These are phyloP conservation scores for Lanmaoa pseudosensibilis DNA, from an alignment of 768 basidiomycete species.

Conservation along the genomic window DNA sequence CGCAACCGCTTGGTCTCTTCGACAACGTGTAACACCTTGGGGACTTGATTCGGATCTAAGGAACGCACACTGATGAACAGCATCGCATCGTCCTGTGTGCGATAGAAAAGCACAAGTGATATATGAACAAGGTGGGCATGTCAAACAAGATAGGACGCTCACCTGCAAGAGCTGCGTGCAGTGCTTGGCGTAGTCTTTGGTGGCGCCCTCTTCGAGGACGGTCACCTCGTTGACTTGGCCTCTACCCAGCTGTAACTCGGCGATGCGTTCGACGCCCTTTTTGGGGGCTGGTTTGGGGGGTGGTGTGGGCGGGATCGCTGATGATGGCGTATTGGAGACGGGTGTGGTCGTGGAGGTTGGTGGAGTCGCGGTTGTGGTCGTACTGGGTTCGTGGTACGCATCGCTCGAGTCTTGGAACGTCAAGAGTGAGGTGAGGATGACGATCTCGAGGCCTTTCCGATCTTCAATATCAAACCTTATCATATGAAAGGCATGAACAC, in stretches of 20 bases:
- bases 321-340: background rate
- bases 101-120: background rate
- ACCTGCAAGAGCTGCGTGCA: constrained; percentile 62
- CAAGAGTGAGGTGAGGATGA: constrained; percentile 71
- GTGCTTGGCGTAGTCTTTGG: constrained; percentile 69
- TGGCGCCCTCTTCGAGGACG: constrained; percentile 61
- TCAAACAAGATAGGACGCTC: constrained; percentile 26
- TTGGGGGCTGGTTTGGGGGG: constrained; percentile 66
- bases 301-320: constrained; percentile 36
- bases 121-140: background rate
- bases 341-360: background rate
- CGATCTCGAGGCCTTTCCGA: constrained; percentile 82
- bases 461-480: constrained; percentile 80
- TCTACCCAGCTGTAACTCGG: constrained; percentile 63
- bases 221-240: constrained; percentile 77
- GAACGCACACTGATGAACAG: constrained; percentile 76
- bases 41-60: constrained; percentile 58
- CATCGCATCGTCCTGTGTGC: constrained; percentile 70
- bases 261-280: constrained; percentile 66
- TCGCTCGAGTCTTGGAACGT: constrained; percentile 77
- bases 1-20: constrained; percentile 77
- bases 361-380: constrained; percentile 7
- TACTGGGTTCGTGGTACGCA: constrained; percentile 42
- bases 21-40: constrained; percentile 78
- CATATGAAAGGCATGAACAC: background rate